phyloP scores from a whole-genome alignment of 1,284 basidiomycete genomes.

The Meripilus lineatus region DNA sequence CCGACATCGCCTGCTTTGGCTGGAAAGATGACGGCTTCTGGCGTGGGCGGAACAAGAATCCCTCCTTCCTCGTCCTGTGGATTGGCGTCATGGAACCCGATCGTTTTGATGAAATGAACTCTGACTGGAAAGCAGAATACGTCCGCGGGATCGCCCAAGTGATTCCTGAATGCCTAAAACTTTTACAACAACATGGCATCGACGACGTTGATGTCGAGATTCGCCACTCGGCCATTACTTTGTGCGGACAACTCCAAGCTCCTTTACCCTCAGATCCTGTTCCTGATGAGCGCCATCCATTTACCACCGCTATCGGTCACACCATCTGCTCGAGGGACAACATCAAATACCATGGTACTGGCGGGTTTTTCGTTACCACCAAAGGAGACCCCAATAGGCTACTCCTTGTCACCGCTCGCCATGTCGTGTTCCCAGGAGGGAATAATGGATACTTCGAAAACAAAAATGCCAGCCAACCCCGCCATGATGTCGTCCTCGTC shows the following conservation, averaged over 20 bases:
- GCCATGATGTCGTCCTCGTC: background rate
- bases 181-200: background rate
- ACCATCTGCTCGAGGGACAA: background rate
- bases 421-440: background rate
- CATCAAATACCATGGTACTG: background rate
- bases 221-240: background rate
- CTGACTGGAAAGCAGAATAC: too few relatives aligned
- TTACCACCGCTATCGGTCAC: background rate
- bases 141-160: too few relatives aligned
- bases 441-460: background rate
- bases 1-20: slow-evolving; percentile 77
- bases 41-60: background rate
- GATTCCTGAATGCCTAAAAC: background rate
- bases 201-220: slow-evolving; percentile 3
- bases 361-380: background rate
- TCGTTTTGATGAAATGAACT: too few relatives aligned
- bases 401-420: slow-evolving; percentile 5
- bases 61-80: background rate
- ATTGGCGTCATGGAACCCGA: background rate
- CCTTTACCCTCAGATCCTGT: background rate
- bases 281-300: background rate
- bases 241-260: too few relatives aligned
- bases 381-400: slow-evolving; percentile 1
- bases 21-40: too few relatives aligned
- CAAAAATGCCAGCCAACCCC: background rate